Base-by-base conservation (phyloP, 768 basidiomycete genomes). In the Amanita subjunquillea region DNA sequence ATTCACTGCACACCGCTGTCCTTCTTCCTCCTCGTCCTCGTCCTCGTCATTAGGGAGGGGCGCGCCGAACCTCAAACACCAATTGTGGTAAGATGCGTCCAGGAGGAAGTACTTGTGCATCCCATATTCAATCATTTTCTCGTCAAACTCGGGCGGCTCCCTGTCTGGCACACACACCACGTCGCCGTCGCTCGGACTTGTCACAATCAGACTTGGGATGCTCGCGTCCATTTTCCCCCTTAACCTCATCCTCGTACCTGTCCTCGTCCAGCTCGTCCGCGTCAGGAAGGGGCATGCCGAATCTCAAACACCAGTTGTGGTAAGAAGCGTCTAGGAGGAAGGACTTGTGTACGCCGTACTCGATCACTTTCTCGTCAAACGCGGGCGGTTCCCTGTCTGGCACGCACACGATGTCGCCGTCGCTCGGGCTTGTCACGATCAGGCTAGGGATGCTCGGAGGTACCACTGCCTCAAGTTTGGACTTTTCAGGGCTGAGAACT, bases 81-180 rank as follows among this genome's bases (percentile, higher is more conserved):
- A 51, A 12, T 51, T 51, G 27, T 51, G 41, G 25, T 32, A 36
- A 7, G 50, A 43, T 10, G 50, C 40, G 27, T 51, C 41, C 30
- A 51, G 9, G 6, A 22, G 50, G 17, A 41, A 42, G 27, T 39
- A 7, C 22, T 50, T 50, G 48, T 50, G 15, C 2, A 27, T 1
- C 9, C 22, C 36, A 12, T 39, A 13, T 2, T 13, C 22, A 13
- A 50, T 50, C 8, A 37, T 12, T 9, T 38, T 10, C 6, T 38
- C 15, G 15, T 50, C 48, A 25, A 50, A 50, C 3, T 12, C 34
- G 0, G 20, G 9, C 7, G 20, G 20, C 2, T 8, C 36, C 13
- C n/a, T 38, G 12, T 39, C 7, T n/a, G 6, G 4, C 23, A 38
- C 9, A 5, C 2, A 6, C 3, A 10, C 48, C 38, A 49, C 4